phyloP scores from a whole-genome alignment of 331 rosid genomes.

The Stylosanthes scabra region DNA sequence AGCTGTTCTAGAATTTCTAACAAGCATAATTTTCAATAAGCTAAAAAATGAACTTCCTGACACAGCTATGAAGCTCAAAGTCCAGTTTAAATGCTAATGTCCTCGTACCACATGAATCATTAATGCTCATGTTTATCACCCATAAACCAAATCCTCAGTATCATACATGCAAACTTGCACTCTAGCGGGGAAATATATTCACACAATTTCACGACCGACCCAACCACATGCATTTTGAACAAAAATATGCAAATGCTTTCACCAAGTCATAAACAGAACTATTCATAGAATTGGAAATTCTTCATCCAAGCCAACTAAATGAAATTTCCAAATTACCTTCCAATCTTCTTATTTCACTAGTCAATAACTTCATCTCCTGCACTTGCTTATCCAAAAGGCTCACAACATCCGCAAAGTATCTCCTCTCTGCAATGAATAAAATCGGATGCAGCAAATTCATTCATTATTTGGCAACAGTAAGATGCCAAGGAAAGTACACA shows the following conservation, averaged over 20 bases:
- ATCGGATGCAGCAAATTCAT: slow-evolving; percentile 32
- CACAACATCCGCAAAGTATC: slow-evolving; percentile 58
- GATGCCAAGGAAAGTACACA: slow-evolving; percentile 5
- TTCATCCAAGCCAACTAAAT: slow-evolving; percentile 30
- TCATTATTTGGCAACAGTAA: slow-evolving; percentile 31
- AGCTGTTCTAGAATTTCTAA: slow-evolving; percentile 25
- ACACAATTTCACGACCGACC: slow-evolving; percentile 1
- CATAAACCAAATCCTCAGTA: slow-evolving; percentile 16
- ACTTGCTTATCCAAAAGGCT: slow-evolving; percentile 73
- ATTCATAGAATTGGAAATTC: slow-evolving; percentile 24
- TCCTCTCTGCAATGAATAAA: slow-evolving; percentile 61
- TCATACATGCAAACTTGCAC: neutral
- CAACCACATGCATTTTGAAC: slow-evolving; percentile 10
- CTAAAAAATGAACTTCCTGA: slow-evolving; percentile 1
- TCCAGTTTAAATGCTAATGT: slow-evolving; percentile 2
- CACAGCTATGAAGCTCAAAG: slow-evolving; percentile 6
- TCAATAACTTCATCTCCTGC: slow-evolving; percentile 83
- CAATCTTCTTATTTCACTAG: slow-evolving; percentile 61
- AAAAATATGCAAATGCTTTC: slow-evolving; percentile 11
- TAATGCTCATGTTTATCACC: slow-evolving; percentile 5
- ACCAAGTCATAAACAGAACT: slow-evolving; percentile 30
- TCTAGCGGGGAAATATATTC: neutral
- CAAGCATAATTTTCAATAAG: slow-evolving; percentile 10
- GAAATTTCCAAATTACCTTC: slow-evolving; percentile 62
- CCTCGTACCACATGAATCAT: neutral